Evolutionary conservation across 176 grass and related monocot species (phyloP).

Genomic region (Oryza meridionalis): DNA sequence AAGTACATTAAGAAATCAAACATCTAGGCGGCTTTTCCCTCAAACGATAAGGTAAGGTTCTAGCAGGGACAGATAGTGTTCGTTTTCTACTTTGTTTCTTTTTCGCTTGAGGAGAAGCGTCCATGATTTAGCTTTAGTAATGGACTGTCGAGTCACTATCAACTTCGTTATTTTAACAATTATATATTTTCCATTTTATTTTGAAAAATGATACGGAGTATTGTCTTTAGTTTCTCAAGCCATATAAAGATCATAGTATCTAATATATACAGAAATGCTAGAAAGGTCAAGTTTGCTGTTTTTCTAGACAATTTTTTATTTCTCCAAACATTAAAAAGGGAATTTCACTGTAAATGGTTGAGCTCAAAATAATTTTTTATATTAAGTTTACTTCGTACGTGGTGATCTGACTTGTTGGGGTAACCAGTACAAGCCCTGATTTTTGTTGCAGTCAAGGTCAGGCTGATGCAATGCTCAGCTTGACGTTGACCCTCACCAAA

Average conservation of each 20-base stretch:
- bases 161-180: not conserved
- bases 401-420: not conserved
- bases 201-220: not conserved
- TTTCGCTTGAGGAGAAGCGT: not conserved
- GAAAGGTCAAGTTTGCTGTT: not conserved
- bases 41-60: constrained; percentile 38
- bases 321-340: not conserved
- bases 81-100: not conserved
- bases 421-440: not conserved
- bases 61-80: not conserved
- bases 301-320: not conserved
- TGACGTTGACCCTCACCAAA: constrained; percentile 12
- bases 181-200: not conserved
- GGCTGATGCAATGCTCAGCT: constrained; percentile 3
- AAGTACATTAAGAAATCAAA: constrained; percentile 2
- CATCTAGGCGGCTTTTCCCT: constrained; percentile 24
- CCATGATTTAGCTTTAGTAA: constrained; percentile 21
- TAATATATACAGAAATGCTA: not conserved
- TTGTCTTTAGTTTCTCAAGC: not conserved
- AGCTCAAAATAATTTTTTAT: not conserved
- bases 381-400: not conserved
- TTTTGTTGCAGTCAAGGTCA: not conserved
- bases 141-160: not conserved
- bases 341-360: not conserved
- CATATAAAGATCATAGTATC: not conserved